Percentiles rank a stretch among this genome's conserved stretches.
Conservation (phyloP, 1,284 basidiomycete species). For the Ustilago cynodontis region DNA sequence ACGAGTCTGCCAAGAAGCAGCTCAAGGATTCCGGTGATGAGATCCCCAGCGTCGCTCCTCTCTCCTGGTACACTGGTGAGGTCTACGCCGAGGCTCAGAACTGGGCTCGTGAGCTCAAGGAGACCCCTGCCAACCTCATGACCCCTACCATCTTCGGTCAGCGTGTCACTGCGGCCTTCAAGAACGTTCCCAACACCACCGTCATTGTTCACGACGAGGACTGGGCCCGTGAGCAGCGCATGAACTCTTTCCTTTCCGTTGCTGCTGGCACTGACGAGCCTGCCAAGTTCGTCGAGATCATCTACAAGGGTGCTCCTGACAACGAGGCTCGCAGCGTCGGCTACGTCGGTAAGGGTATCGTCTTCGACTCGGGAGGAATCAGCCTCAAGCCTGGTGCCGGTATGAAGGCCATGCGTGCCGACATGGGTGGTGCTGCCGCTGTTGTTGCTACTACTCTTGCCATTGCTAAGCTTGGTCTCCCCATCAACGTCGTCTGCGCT, state of each 20-base stretch:
- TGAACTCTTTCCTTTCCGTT: slow-evolving; percentile 90
- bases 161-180: slow-evolving; percentile 78
- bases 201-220: slow-evolving; percentile 82
- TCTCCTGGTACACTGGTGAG: slow-evolving; percentile 67
- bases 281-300: slow-evolving; percentile 87
- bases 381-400: slow-evolving; percentile 80
- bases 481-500: slow-evolving; percentile 81
- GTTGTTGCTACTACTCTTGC: slow-evolving; percentile 81
- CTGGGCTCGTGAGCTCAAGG: slow-evolving; percentile 85
- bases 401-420: slow-evolving; percentile 74
- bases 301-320: slow-evolving; percentile 81
- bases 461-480: slow-evolving; percentile 83
- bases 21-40: slow-evolving; percentile 62
- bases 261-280: slow-evolving; percentile 85
- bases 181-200: slow-evolving; percentile 78
- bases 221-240: slow-evolving; percentile 86
- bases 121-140: slow-evolving; percentile 80
- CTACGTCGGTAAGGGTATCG: slow-evolving; percentile 82
- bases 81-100: slow-evolving; percentile 85
- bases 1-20: slow-evolving; percentile 58
- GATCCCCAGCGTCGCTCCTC: slow-evolving; percentile 55
- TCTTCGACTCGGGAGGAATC: slow-evolving; percentile 84
- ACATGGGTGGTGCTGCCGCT: slow-evolving; percentile 76
- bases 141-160: slow-evolving; percentile 77
- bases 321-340: slow-evolving; percentile 77